Evolutionary conservation across 495 filamentous ascomycete genomes (phyloP).

Genomic region (Penicilliopsis zonata): DNA sequence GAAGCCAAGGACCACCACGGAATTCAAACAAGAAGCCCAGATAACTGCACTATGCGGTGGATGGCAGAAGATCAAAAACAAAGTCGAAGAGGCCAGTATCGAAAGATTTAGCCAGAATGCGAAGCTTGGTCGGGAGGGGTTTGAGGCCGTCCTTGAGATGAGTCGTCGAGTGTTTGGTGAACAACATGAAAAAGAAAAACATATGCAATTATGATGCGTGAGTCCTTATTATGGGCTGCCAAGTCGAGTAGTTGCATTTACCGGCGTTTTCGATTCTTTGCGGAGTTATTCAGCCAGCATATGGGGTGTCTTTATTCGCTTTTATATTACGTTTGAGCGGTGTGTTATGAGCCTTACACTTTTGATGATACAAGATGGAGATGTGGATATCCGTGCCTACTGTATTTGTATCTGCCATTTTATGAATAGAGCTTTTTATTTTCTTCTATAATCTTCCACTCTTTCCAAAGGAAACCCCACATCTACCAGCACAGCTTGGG

Average conservation of each 20-base stretch:
- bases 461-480: too few species aligned
- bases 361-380: too few species aligned
- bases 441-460: too few species aligned
- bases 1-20: conserved; percentile 46
- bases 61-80: conserved; percentile 89
- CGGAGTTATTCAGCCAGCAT: conserved; percentile 17
- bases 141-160: conserved; percentile 90
- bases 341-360: too few species aligned
- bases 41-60: conserved; percentile 92
- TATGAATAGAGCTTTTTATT: too few species aligned
- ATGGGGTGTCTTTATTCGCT: conserved; percentile 13
- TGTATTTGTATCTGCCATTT: not conserved
- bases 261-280: conserved; percentile 11
- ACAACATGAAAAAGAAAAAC: conserved; percentile 56
- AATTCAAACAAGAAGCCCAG: conserved; percentile 76
- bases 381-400: conserved; percentile 6
- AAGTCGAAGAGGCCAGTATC: conserved; percentile 83
- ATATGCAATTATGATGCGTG: conserved; percentile 9
- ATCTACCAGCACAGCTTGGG: too few species aligned
- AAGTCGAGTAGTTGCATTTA: conserved; percentile 26
- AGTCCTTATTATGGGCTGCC: conserved; percentile 6
- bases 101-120: conserved; percentile 88
- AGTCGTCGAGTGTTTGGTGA: conserved; percentile 85
- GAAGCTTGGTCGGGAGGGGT: conserved; percentile 75
- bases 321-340: conserved; percentile 10